phyloP scores from a whole-genome alignment of 495 filamentous ascomycete genomes.

The Haplographium delicatum region DNA sequence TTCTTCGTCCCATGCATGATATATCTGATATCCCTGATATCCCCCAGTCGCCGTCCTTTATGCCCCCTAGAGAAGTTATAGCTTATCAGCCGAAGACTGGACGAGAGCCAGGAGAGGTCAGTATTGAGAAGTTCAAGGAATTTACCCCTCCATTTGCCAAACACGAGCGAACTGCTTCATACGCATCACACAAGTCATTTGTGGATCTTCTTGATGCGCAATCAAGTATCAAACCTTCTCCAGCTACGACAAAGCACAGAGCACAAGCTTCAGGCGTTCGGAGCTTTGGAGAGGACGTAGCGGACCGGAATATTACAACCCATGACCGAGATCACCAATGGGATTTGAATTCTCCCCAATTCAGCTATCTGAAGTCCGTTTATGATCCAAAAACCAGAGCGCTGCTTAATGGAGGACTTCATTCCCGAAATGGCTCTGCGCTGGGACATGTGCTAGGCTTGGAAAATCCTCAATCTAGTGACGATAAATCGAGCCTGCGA shows the following conservation, averaged over 20 bases:
- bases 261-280: conserved; percentile 39
- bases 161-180: conserved; percentile 13
- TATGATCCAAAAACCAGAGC: conserved; percentile 1
- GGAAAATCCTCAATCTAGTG: neutral
- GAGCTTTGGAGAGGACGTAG: conserved; percentile 51
- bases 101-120: neutral
- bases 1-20: neutral
- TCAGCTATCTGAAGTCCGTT: conserved; percentile 19
- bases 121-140: neutral
- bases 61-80: conserved; percentile 2
- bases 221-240: conserved; percentile 37
- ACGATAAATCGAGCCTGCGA: neutral
- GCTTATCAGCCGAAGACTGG: conserved; percentile 11
- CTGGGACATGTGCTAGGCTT: conserved; percentile 10
- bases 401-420: neutral
- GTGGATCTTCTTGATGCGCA: conserved; percentile 50
- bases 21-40: neutral
- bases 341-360: conserved; percentile 19
- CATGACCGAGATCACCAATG: neutral
- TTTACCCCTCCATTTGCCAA: conserved; percentile 12
- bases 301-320: conserved; percentile 42
- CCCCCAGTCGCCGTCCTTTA: neutral
- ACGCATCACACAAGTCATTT: conserved; percentile 15
- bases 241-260: conserved; percentile 25
- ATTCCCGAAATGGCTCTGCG: neutral